Base-by-base conservation (phyloP, 352 stramenopile species). In the Thalassiosira oceanica region DNA sequence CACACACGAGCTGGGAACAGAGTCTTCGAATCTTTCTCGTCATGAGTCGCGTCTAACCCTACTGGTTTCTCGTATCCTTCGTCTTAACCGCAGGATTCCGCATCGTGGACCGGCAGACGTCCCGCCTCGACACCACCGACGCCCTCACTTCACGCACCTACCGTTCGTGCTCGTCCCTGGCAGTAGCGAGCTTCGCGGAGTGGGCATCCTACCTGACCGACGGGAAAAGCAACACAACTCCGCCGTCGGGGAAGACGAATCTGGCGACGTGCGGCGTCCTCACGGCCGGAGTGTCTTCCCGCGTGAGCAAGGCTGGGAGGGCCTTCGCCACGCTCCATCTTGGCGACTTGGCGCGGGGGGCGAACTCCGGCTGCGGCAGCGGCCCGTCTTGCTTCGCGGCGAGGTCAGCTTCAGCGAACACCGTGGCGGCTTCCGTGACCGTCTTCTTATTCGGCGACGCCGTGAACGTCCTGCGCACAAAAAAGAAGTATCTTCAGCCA, bases 361-460 rank as follows among this genome's bases (percentile, higher is more conserved):
- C 80, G 11, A n/a, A 42, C 11, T 75, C 69, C 13, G 56, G 65
- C 11, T 27, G 27, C 1, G 0, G n/a, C 11, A 18, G 20, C 4
- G n/a, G n/a, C n/a, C n/a, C n/a, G n/a, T n/a, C n/a, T n/a, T n/a
- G n/a, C n/a, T n/a, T n/a, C n/a, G n/a, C n/a, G n/a, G n/a, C n/a
- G n/a, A n/a, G n/a, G n/a, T n/a, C n/a, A n/a, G n/a, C 37, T 8
- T 42, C 15, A 15, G 29, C 16, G 21, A 49, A 49, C n/a, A 26
- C 8, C 13, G 44, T 77, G 20, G 39, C 35, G 44, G 61, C 77
- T 0, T 70, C 67, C 11, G 27, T 90, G 3, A 61, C 69, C 3
- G 61, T 90, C 15, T 83, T 90, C 35, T 56, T 90, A n/a, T 90
- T 90, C 68, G 83, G 83, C 27, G 60, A 84, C 51, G 80, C 68